Evolutionary conservation across 495 filamentous ascomycete species (phyloP), one percentile per base, ranked within the genome.

Genomic region (Cairneyella variabilis): DNA sequence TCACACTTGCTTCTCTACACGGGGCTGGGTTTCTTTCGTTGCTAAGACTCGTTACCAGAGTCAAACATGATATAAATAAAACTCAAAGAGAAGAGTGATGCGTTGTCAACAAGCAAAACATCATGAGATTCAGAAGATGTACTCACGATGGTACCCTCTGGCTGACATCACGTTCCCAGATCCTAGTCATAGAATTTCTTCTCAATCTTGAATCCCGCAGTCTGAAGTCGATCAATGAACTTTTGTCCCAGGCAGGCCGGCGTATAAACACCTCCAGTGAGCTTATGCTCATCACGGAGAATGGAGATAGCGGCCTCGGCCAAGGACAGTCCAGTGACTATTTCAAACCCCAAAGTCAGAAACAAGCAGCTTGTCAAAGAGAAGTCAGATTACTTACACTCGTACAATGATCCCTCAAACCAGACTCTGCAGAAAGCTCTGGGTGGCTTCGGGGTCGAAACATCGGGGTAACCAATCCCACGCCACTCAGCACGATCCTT

Each of bases 161-260:
- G n/a, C n/a, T n/a, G n/a, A n/a, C n/a, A n/a, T n/a, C n/a, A n/a
- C n/a, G n/a, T n/a, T n/a, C n/a, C n/a, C n/a, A n/a, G n/a, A n/a
- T n/a, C n/a, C n/a, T 58, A 18, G n/a, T 62, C 59, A 38, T 40
- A 56, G 22, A 62, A 53, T 57, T 70, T 72, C 39, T 69, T 72
- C 65, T 89, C 81, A 48, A 89, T 71, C 43, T 70, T 78, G 53
- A 89, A 80, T 1, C 87, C 87, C 12, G 72, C 77, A 43, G 76
- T 72, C 12, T 79, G 73, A 54, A 92, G 64, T 37, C 87, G 77
- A 61, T 93, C 84, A 51, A 93, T 75, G 61, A 80, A 91, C 25
- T 74, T 72, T 66, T 91, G 85, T 0, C 90, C 90, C 32, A 96
- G 68, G 34, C 80, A 87, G n/a, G 89, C 86, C n/a, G 90, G 77